Evolutionary conservation across 495 filamentous ascomycete species (phyloP).

Genomic region (Neurospora sp.): DNA sequence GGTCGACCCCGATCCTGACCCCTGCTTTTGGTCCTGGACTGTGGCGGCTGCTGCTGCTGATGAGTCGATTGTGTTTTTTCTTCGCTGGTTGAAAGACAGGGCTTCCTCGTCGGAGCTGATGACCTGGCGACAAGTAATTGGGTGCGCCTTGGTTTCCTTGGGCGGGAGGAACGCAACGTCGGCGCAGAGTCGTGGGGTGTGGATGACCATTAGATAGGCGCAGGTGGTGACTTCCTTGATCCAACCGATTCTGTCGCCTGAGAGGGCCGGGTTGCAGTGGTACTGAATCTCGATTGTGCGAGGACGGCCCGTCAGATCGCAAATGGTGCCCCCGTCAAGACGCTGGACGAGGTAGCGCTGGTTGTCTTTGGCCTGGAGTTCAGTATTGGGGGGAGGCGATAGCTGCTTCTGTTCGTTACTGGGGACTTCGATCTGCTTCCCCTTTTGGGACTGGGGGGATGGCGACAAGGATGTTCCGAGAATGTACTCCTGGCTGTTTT

Average conservation of each 20-base stretch:
- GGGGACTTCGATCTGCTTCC: conserved; percentile 22
- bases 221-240: conserved; percentile 95
- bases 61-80: conserved; percentile 8
- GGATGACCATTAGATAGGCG: conserved; percentile 88
- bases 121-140: conserved; percentile 68
- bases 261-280: conserved; percentile 74
- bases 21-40: conserved; percentile 25
- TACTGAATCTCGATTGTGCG: conserved; percentile 84
- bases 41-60: conserved; percentile 13
- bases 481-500: conserved; percentile 65
- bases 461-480: conserved; percentile 48
- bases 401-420: conserved; percentile 17
- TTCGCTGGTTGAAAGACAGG: conserved; percentile 43
- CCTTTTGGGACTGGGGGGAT: conserved; percentile 14
- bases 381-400: conserved; percentile 41
- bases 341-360: conserved; percentile 86
- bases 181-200: conserved; percentile 85
- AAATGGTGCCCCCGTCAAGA: conserved; percentile 74
- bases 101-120: conserved; percentile 47
- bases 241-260: conserved; percentile 74
- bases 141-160: conserved; percentile 64
- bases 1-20: conserved; percentile 21
- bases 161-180: conserved; percentile 88
- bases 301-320: conserved; percentile 80
- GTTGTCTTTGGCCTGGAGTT: conserved; percentile 72